Base-by-base conservation (phyloP, 306 rosid species). In the Prinsepia uniflora region DNA sequence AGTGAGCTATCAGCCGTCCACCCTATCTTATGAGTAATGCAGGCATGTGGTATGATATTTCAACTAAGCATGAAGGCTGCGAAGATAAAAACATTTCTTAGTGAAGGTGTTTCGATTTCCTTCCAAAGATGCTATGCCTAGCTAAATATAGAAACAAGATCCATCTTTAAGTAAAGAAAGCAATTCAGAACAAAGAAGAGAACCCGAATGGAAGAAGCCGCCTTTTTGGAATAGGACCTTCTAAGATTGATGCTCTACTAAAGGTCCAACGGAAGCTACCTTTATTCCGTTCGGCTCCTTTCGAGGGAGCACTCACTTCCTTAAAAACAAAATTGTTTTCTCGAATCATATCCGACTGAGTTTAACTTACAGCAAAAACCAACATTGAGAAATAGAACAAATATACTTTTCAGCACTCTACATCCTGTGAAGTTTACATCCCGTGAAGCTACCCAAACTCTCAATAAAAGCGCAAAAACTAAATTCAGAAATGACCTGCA, bases 401-500 rank as follows among this genome's bases (percentile, higher is more conserved):
- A n/a, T 49, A 12, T 10, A 60, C 57, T 40, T 70, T 69, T 49
- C 81, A 70, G n/a, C n/a, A n/a, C n/a, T n/a, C 90, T 75, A 86
- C 74, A 79, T 93, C 98, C 73, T 97, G 85, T 3, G 98, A 90
- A 81, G 86, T n/a, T 93, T 75, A 86, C 74, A 79, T 93, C 98
- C 73, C 98, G 85, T 3, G 98, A 90, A 81, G 86, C 85, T 73
- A 90, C 96, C 98, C 98, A 93, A 56, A 90, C 98, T 85, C 83
- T 87, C 81, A 93, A 79, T 79, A 93, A 84, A 80, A 90, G 97
- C 80, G 90, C 98, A 75, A 93, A 93, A 70, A 88, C 96, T 69
- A 97, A 93, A 88, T 93, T 90, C 69, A 93, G 86, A 84, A 86
- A 93, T 69, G 98, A 93, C 97, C 98, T 93, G 93, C 84, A 81